A percentile compares a stretch with the other conserved stretches of the same genome.
phyloP scores from a whole-genome alignment of 2,329 filamentous ascomycete genomes.

The Diaporthe nobilis region DNA sequence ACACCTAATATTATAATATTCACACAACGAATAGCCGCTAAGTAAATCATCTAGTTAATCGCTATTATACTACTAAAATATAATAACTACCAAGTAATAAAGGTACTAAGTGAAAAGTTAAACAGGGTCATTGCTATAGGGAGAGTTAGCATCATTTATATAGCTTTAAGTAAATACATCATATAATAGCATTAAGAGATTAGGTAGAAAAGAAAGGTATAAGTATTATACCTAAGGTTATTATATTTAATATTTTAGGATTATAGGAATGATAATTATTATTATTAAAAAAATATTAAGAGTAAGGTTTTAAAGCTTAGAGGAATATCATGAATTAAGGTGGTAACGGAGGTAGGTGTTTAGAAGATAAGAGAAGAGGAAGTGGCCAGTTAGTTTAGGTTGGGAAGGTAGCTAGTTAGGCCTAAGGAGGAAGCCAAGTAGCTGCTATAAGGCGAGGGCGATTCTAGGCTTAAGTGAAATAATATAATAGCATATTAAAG shows the following conservation, averaged over 20 bases:
- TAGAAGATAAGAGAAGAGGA: not conserved
- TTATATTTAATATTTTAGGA: not conserved
- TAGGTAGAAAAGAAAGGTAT: not conserved
- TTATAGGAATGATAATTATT: not conserved
- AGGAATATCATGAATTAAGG: not conserved
- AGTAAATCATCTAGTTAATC: not conserved
- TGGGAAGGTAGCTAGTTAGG: not conserved
- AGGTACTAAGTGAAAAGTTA: not conserved
- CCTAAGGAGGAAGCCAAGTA: not conserved
- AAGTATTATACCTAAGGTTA: not conserved
- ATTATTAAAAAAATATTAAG: not conserved
- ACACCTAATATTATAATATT: not conserved
- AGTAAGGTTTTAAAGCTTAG: not conserved
- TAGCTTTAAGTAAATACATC: not conserved
- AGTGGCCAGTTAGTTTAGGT: not conserved
- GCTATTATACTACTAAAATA: not conserved
- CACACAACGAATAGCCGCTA: not conserved
- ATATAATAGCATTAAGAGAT: not conserved
- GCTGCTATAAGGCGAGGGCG: not conserved
- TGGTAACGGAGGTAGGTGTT: not conserved
- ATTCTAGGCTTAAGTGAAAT: not conserved
- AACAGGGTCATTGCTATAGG: too few species aligned
- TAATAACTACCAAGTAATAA: not conserved
- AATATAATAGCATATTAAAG: not conserved
- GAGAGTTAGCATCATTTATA: not conserved